These are phyloP conservation scores for Rosa lucieae DNA, from an alignment of 306 rosid species.

Conservation along the genomic window DNA sequence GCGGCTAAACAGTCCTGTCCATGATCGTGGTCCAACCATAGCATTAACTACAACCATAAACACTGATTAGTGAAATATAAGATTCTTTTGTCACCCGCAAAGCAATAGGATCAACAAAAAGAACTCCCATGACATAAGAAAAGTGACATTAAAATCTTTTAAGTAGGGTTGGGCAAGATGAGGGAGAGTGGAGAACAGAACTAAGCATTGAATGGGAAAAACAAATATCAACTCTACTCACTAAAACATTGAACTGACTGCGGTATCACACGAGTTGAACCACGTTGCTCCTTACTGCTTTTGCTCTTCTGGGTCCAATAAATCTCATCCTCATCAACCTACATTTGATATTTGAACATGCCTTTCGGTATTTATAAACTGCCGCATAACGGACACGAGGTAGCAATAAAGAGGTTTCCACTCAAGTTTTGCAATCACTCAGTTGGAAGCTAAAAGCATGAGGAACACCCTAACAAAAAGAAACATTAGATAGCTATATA, in stretches of 20 bases:
- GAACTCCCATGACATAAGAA: neutral
- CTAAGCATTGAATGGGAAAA: neutral
- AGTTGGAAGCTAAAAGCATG: slow-evolving; percentile 10
- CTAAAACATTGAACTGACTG: slow-evolving; percentile 86
- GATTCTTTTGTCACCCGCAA: neutral
- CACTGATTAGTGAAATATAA: slow-evolving; percentile 27
- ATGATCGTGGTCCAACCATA: slow-evolving; percentile 93
- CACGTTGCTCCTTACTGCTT: slow-evolving; percentile 57
- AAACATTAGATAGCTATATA: neutral
- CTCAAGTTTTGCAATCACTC: neutral
- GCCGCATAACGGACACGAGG: slow-evolving; percentile 1
- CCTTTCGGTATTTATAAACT: slow-evolving; percentile 26
- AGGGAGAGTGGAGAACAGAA: slow-evolving; percentile 2
- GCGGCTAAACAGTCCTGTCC: slow-evolving; percentile 84
- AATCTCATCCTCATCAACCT: slow-evolving; percentile 89
- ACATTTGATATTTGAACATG: slow-evolving; percentile 28
- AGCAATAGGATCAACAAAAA: neutral
- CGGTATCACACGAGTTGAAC: slow-evolving; percentile 72
- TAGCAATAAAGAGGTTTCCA: slow-evolving; percentile 15
- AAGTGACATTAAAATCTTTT: neutral
- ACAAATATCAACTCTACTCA: slow-evolving; percentile 45
- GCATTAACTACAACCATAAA: slow-evolving; percentile 73
- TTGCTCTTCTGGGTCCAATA: slow-evolving; percentile 60
- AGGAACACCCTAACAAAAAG: slow-evolving; percentile 15
- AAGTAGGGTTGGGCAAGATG: neutral